A percentile compares a stretch with the other conserved stretches of the same genome.
phyloP scores from a whole-genome alignment of 1,139 yeast genomes.

The Kluyveromyces marxianus region DNA sequence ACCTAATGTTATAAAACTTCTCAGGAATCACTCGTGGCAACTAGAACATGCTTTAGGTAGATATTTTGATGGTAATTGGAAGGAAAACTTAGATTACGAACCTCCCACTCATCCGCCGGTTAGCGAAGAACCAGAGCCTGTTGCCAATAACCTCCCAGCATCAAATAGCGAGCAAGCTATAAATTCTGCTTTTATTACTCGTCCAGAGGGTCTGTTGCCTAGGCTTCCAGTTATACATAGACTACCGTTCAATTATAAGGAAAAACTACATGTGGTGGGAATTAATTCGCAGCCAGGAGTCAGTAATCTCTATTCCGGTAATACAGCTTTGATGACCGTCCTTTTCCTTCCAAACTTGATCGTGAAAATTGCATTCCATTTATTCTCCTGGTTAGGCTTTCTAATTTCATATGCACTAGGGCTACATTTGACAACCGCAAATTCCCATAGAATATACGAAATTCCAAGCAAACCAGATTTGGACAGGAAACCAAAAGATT shows the following conservation, averaged over 20 bases:
- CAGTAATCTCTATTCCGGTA: slow-evolving; percentile 8
- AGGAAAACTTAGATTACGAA: slow-evolving; percentile 14
- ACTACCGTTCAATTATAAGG: slow-evolving; percentile 25
- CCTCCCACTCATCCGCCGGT: slow-evolving; percentile 1
- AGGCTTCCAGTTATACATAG: slow-evolving; percentile 29
- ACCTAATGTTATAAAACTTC: slow-evolving; percentile 28
- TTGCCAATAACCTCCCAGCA: neutral
- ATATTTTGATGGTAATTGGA: slow-evolving; percentile 34
- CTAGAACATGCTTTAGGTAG: slow-evolving; percentile 34
- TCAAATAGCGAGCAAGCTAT: no score
- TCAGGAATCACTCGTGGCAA: slow-evolving; percentile 34
- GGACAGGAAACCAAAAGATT: neutral
- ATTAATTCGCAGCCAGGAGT: slow-evolving; percentile 9
- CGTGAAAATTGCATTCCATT: slow-evolving; percentile 16
- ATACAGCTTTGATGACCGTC: slow-evolving; percentile 18
- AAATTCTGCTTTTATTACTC: no score
- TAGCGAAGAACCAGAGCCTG: slow-evolving; percentile 17
- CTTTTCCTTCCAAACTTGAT: slow-evolving; percentile 23
- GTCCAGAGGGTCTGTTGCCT: slow-evolving; percentile 13
- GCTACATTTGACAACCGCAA: slow-evolving; percentile 5
- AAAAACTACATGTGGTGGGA: slow-evolving; percentile 22
- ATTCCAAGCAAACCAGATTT: slow-evolving; percentile 17
- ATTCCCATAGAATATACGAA: slow-evolving; percentile 9
- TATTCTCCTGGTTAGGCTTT: slow-evolving; percentile 18
- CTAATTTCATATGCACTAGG: slow-evolving; percentile 20